A percentile compares a stretch with the other conserved stretches of the same genome.
Evolutionary conservation across 352 stramenopile genomes (phyloP).

Genomic region (Globisporangium barbulae): DNA sequence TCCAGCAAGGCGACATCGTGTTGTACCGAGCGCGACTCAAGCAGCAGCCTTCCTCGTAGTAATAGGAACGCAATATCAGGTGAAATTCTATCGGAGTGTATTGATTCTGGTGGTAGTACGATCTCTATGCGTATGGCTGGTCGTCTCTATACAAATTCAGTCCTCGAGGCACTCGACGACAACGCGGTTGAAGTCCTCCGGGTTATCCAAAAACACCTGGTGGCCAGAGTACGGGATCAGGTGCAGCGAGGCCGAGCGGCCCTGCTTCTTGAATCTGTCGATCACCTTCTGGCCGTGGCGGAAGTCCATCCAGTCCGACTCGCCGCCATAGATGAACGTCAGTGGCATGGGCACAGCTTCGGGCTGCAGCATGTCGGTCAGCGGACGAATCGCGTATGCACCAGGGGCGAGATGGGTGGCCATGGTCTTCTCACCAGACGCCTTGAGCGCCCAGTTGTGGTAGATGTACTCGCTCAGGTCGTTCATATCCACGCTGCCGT

Average conservation of each 20-base stretch:
- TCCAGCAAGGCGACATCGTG: conserved; percentile 61
- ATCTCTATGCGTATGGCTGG: neutral
- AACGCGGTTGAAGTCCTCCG: conserved; percentile 57
- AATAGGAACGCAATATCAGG: neutral
- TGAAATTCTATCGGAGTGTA: neutral
- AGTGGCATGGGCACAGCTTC: conserved; percentile 71
- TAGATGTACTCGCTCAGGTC: conserved; percentile 80
- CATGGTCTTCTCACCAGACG: conserved; percentile 71
- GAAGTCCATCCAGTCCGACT: conserved; percentile 88
- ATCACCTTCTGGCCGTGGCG: conserved; percentile 61
- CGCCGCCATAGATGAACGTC: conserved; percentile 79
- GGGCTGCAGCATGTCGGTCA: conserved; percentile 60
- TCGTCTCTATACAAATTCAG: neutral
- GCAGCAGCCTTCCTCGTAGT: neutral
- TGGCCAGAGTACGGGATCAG: conserved; percentile 64
- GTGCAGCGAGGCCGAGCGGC: conserved; percentile 41
- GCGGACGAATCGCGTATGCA: conserved; percentile 57
- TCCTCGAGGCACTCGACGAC: conserved; percentile 41
- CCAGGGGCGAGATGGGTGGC: conserved; percentile 70
- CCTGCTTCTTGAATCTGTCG: conserved; percentile 37
- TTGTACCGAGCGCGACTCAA: conserved; percentile 52
- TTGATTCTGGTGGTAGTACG: neutral
- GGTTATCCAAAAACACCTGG: conserved; percentile 85
- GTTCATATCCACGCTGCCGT: conserved; percentile 53
- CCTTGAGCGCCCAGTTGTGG: conserved; percentile 82